These are phyloP conservation scores for Trichoderma pleuroti DNA, from an alignment of 2,329 filamentous ascomycete species.

Conservation along the genomic window DNA sequence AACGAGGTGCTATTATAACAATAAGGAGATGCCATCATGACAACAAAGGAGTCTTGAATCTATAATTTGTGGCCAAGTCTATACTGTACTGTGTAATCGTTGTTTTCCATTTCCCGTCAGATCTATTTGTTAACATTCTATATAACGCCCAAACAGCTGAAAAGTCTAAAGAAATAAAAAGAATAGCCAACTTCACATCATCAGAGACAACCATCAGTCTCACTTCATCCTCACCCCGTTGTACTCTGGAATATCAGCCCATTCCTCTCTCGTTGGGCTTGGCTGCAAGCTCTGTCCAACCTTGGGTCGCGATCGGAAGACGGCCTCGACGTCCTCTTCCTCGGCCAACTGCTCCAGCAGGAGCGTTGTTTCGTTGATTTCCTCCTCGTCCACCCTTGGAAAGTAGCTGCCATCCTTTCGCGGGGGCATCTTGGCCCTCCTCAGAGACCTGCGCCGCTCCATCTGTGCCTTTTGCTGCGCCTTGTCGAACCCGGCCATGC, in stretches of 20 bases:
- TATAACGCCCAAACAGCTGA: slow-evolving; percentile 1
- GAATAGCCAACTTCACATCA: neutral
- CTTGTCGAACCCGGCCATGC: slow-evolving; percentile 61
- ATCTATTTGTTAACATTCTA: slow-evolving; percentile 9
- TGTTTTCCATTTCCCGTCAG: neutral
- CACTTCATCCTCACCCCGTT: slow-evolving; percentile 2
- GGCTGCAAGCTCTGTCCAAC: slow-evolving; percentile 70
- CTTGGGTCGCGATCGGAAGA: slow-evolving; percentile 81
- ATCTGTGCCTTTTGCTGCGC: slow-evolving; percentile 58
- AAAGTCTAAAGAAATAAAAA: neutral
- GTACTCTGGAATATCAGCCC: slow-evolving; percentile 12
- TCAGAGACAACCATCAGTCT: neutral
- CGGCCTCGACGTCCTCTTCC: slow-evolving; percentile 72
- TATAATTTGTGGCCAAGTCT: neutral
- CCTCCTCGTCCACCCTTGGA: slow-evolving; percentile 49
- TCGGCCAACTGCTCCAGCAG: slow-evolving; percentile 66
- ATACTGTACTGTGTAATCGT: neutral
- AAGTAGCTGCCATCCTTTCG: slow-evolving; percentile 47
- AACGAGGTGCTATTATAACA: neutral
- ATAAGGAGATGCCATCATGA: neutral
- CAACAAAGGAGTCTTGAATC: neutral
- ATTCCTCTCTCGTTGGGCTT: slow-evolving; percentile 43
- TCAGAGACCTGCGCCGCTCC: slow-evolving; percentile 51
- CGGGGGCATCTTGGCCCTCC: slow-evolving; percentile 40
- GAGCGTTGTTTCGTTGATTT: slow-evolving; percentile 40